A percentile compares a stretch with the other conserved stretches of the same genome.
phyloP scores from a whole-genome alignment of 1,284 basidiomycete genomes.

The Ustilago crameri region DNA sequence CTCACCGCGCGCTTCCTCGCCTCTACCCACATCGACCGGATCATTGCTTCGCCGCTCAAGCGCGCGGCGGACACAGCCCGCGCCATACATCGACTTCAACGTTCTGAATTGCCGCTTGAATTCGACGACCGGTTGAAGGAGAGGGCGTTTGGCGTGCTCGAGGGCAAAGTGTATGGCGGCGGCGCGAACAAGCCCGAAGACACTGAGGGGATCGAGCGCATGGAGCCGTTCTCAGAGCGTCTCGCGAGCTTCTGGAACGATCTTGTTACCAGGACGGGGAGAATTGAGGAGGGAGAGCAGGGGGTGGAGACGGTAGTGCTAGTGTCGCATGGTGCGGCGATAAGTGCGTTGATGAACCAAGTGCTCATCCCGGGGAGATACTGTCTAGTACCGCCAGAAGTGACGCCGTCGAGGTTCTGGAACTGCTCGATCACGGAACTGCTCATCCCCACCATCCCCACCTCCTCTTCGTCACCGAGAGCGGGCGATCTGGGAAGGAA shows the following conservation, averaged over 20 bases:
- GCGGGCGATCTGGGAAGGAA: slow-evolving; percentile 17
- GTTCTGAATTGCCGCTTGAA: slow-evolving; percentile 12
- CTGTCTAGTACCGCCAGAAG: slow-evolving; percentile 18
- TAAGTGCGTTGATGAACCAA: slow-evolving; percentile 58
- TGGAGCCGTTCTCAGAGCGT: slow-evolving; percentile 44
- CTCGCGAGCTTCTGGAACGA: slow-evolving; percentile 59
- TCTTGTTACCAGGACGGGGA: slow-evolving; percentile 19
- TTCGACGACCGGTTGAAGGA: slow-evolving; percentile 60
- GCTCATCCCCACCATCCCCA: slow-evolving; percentile 28
- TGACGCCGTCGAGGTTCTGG: slow-evolving; percentile 56
- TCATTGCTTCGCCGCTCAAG: slow-evolving; percentile 58
- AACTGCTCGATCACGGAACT: slow-evolving; percentile 66
- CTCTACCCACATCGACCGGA: slow-evolving; percentile 47
- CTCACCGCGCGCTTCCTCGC: slow-evolving; percentile 49
- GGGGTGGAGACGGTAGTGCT: slow-evolving; percentile 52
- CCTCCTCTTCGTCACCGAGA: neutral
- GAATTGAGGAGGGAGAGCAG: neutral
- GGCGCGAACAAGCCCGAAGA: slow-evolving; percentile 47
- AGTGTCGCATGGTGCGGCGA: slow-evolving; percentile 63
- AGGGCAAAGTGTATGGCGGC: slow-evolving; percentile 58
- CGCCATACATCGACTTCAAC: slow-evolving; percentile 27
- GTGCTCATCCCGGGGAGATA: slow-evolving; percentile 52
- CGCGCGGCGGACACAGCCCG: slow-evolving; percentile 50
- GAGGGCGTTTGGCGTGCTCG: slow-evolving; percentile 59
- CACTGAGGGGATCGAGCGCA: slow-evolving; percentile 59